Percentiles rank a stretch among this genome's conserved stretches.
phyloP scores from a whole-genome alignment of 2,329 filamentous ascomycete species.

The Bipolaris oryzae region DNA sequence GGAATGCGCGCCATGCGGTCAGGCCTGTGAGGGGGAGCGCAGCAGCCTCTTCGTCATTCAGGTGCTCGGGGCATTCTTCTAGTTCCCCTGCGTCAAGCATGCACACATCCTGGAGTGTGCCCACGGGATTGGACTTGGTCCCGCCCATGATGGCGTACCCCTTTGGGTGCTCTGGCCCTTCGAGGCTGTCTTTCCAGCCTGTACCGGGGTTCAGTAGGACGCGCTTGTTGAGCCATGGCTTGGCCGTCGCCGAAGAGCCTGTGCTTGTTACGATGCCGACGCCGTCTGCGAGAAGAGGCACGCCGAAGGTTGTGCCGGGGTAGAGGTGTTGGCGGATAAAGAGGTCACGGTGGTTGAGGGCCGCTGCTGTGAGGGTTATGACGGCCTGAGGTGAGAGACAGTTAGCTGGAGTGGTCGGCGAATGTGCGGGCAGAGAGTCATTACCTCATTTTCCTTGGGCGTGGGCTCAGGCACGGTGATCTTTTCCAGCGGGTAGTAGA shows the following conservation, averaged over 20 bases:
- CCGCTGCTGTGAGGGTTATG: constrained; percentile 75
- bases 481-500: constrained; percentile 72
- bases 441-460: constrained; percentile 42
- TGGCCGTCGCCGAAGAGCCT: constrained; percentile 62
- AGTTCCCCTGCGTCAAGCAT: constrained; percentile 73
- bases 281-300: constrained; percentile 83
- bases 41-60: constrained; percentile 76
- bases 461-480: constrained; percentile 36
- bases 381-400: constrained; percentile 66
- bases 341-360: constrained; percentile 93
- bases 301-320: constrained; percentile 78
- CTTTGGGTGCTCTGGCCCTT: constrained; percentile 71
- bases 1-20: constrained; percentile 85
- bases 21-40: constrained; percentile 84
- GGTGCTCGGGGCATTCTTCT: constrained; percentile 74
- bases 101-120: constrained; percentile 77
- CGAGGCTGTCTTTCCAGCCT: constrained; percentile 74
- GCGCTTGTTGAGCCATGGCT: constrained; percentile 65
- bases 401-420: constrained; percentile 6
- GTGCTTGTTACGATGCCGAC: constrained; percentile 72
- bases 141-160: constrained; percentile 72
- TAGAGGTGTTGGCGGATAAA: constrained; percentile 94
- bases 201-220: constrained; percentile 80
- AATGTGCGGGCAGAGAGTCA: not conserved
- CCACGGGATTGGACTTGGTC: constrained; percentile 67